Conservation (phyloP, 1,284 basidiomycete genomes). For the Ganoderma sp. region DNA sequence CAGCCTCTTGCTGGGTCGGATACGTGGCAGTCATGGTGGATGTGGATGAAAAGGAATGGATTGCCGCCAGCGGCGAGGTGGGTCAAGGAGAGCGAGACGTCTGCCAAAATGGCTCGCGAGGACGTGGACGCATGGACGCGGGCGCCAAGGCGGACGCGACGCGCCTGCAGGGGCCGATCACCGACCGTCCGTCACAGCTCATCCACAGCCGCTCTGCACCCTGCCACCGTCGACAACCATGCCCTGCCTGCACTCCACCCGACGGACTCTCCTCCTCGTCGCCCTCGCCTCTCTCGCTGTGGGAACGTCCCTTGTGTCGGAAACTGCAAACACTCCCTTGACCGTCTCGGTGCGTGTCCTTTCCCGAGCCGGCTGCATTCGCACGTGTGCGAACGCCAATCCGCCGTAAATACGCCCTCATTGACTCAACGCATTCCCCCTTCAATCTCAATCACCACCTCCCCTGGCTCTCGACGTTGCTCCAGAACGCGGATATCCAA, state of each 20-base stretch:
- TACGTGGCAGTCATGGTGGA: constrained; percentile 35
- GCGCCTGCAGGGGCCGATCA: constrained; percentile 11
- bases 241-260: constrained; percentile 26
- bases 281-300: constrained; percentile 34
- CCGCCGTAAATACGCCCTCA: constrained; percentile 10
- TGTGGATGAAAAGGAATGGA: constrained; percentile 5
- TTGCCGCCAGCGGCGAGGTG: constrained; percentile 3
- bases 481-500: constrained; percentile 46
- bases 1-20: constrained; percentile 47
- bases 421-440: constrained; percentile 8
- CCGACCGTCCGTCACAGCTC: background rate
- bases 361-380: constrained; percentile 29
- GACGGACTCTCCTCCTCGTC: constrained; percentile 37
- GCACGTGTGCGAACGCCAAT: constrained; percentile 33
- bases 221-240: constrained; percentile 28
- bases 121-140: constrained; percentile 1
- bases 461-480: background rate
- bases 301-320: constrained; percentile 30
- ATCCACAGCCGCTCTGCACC: background rate
- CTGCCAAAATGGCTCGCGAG: background rate
- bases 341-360: constrained; percentile 34
- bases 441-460: background rate
- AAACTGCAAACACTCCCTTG: constrained; percentile 31
- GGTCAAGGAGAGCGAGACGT: background rate
- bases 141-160: constrained; percentile 11